Conservation (phyloP, 1,139 yeast genomes). For the Geotrichum siamense region DNA sequence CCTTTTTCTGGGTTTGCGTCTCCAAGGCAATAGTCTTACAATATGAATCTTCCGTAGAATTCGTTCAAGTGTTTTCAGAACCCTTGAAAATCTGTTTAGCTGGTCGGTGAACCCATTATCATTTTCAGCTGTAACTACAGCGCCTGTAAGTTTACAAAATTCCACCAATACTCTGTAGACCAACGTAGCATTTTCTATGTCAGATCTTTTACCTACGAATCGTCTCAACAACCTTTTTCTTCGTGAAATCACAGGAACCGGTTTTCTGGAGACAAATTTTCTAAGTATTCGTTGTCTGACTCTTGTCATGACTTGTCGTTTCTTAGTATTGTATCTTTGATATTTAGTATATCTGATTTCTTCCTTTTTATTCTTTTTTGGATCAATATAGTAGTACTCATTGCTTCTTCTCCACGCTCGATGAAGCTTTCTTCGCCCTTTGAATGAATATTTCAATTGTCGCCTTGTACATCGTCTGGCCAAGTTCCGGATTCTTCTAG, state of each 20-base stretch:
- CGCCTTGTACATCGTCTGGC: conserved; percentile 1
- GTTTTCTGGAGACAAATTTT: conserved; percentile 5
- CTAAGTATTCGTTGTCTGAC: conserved; percentile 3
- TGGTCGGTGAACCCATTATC: conserved; percentile 1
- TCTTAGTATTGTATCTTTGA: not conserved
- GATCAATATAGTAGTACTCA: conserved; percentile 10
- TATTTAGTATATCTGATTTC: not conserved
- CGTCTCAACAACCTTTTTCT: conserved; percentile 5
- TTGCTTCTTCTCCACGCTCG: conserved; percentile 12
- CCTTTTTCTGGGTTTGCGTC: conserved; percentile 7
- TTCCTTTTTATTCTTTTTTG: conserved; percentile 1
- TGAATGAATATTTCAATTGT: conserved; percentile 2
- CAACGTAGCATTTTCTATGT: not conserved
- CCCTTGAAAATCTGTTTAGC: conserved; percentile 2
- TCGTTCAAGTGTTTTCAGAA: conserved; percentile 4
- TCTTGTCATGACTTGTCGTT: conserved; percentile 2
- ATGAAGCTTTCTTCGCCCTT: conserved; percentile 7
- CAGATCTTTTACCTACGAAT: not conserved
- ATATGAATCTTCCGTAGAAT: conserved; percentile 9
- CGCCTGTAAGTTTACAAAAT: conserved; percentile 5
- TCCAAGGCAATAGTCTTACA: conserved; percentile 13
- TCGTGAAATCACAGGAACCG: conserved; percentile 9
- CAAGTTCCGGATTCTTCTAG: conserved; percentile 3
- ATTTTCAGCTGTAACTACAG: conserved; percentile 1
- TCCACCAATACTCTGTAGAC: conserved; percentile 4